Evolutionary conservation across 306 rosid genomes (phyloP).

Genomic region (Carpinus viminea): DNA sequence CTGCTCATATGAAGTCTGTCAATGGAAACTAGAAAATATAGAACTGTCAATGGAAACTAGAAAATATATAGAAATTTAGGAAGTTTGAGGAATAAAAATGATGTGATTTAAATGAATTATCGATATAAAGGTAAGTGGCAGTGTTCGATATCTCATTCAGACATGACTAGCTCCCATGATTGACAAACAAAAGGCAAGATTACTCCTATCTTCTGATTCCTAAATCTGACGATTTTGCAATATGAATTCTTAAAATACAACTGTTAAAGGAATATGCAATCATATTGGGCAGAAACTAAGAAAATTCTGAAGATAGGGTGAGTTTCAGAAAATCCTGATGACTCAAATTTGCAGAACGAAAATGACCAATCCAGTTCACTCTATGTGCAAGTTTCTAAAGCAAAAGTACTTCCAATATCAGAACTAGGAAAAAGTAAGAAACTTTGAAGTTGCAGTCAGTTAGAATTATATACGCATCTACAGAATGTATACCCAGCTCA

Average conservation of each 20-base stretch:
- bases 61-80: constrained; percentile 74
- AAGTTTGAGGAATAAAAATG: constrained; percentile 35
- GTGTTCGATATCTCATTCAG: background rate
- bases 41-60: constrained; percentile 68
- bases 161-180: constrained; percentile 13
- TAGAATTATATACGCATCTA: background rate
- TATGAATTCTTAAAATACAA: background rate
- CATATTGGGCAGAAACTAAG: background rate
- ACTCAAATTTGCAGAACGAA: background rate
- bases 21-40: constrained; percentile 69
- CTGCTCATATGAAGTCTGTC: constrained; percentile 70
- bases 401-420: background rate
- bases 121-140: constrained; percentile 16
- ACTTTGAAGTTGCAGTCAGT: background rate
- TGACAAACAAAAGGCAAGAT: background rate
- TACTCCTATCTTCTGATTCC: background rate
- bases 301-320: background rate
- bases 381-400: background rate
- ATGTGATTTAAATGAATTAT: constrained; percentile 4
- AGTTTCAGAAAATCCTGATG: background rate
- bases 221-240: background rate
- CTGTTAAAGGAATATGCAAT: background rate
- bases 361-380: background rate
- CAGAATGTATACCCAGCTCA: constrained; percentile 25
- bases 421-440: background rate